A percentile compares a stretch with the other conserved stretches of the same genome.
phyloP scores from a whole-genome alignment of 1,139 yeast species.

The Kluyveromyces sp. region DNA sequence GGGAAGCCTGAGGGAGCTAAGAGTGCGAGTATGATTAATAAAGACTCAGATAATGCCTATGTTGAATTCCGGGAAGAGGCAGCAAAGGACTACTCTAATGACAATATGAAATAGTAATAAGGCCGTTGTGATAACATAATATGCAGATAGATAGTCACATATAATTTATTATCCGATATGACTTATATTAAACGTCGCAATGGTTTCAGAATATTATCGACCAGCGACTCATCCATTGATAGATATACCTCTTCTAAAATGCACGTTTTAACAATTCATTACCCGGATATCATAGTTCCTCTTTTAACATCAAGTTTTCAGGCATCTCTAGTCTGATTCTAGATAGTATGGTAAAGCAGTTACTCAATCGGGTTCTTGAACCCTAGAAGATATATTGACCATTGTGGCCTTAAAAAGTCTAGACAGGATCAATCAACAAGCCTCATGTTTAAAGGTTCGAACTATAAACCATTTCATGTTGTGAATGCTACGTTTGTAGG shows the following conservation, averaged over 20 bases:
- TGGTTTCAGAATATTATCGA: no score
- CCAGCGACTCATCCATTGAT: no score
- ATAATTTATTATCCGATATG: background rate
- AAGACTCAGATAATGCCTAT: background rate
- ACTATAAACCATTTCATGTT: background rate
- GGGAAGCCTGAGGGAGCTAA: background rate
- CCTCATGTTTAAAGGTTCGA: background rate
- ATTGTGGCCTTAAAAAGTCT: background rate
- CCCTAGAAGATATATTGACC: no score
- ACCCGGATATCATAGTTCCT: no score
- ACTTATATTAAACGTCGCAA: no score
- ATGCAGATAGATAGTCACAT: background rate
- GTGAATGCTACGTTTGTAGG: conserved; percentile 26
- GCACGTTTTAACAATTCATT: no score
- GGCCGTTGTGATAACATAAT: background rate
- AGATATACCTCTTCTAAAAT: no score
- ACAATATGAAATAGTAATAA: background rate
- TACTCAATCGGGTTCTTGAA: background rate
- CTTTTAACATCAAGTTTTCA: no score
- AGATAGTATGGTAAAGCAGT: no score
- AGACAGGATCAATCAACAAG: background rate
- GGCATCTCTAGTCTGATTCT: no score
- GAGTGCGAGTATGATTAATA: background rate
- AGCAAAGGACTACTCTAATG: background rate
- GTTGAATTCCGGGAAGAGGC: background rate